A percentile compares a stretch with the other conserved stretches of the same genome.
These are phyloP conservation scores for Puccinia hordei DNA, from an alignment of 1,284 basidiomycete genomes.

Conservation along the genomic window DNA sequence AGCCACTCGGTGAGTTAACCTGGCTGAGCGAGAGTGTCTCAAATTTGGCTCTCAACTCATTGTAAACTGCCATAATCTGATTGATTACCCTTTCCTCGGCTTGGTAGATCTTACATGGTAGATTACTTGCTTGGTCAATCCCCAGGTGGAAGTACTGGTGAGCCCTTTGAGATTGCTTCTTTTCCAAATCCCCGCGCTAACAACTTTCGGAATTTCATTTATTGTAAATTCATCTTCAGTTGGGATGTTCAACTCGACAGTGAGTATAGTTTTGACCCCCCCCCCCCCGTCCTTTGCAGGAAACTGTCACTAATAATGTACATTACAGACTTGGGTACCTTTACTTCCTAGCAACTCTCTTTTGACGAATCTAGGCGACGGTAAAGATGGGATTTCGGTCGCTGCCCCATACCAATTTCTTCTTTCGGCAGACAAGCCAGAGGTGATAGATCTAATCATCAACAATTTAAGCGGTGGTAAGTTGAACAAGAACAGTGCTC, in stretches of 20 bases:
- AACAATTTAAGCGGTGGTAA: constrained; percentile 48
- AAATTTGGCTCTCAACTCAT: background rate
- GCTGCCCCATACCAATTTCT: constrained; percentile 36
- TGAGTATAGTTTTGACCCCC: background rate
- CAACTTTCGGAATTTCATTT: background rate
- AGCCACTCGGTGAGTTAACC: constrained; percentile 37
- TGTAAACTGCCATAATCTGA: too few species aligned
- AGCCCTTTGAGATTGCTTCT: background rate
- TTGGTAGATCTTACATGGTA: constrained; percentile 40
- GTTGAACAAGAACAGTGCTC: background rate
- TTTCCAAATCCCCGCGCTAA: background rate
- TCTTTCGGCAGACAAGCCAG: constrained; percentile 35
- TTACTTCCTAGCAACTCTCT: constrained; percentile 42
- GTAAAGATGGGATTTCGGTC: constrained; percentile 34
- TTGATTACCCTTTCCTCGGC: background rate
- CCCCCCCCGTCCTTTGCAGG: background rate
- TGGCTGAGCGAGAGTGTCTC: background rate
- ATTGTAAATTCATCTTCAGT: background rate
- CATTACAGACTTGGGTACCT: constrained; percentile 39
- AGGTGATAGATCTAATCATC: constrained; percentile 48
- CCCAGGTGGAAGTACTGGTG: constrained; percentile 35
- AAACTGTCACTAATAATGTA: background rate
- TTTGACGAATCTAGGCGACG: constrained; percentile 26
- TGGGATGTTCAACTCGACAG: constrained; percentile 31
- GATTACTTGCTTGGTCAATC: constrained; percentile 35